phyloP scores from a whole-genome alignment of 441 rosid genomes.

The Gossypium lobatum region DNA sequence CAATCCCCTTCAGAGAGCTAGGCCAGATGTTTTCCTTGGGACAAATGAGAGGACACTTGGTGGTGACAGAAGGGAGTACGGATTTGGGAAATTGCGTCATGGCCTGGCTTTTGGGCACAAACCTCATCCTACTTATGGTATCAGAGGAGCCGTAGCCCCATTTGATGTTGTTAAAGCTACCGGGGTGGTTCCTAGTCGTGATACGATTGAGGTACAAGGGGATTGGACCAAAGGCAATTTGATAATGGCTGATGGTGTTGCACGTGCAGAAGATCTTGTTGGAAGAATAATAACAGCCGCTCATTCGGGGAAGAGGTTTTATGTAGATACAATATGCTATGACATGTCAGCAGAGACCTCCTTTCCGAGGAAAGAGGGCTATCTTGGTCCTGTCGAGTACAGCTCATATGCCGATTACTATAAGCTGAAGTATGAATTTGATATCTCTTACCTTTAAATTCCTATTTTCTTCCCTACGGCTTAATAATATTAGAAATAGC shows the following conservation, averaged over 20 bases:
- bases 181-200: conserved; percentile 76
- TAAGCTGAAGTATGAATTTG: conserved; percentile 76
- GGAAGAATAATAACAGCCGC: conserved; percentile 97
- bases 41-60: conserved; percentile 98
- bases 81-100: conserved; percentile 93
- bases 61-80: conserved; percentile 98
- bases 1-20: conserved; percentile 98
- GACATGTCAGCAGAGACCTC: conserved; percentile 96
- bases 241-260: conserved; percentile 79
- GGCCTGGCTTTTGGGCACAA: conserved; percentile 84
- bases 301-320: conserved; percentile 98
- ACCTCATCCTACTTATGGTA: conserved; percentile 97
- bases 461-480: background rate
- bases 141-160: conserved; percentile 97
- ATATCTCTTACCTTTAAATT: background rate
- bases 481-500: background rate
- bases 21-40: conserved; percentile 98
- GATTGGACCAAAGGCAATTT: conserved; percentile 52
- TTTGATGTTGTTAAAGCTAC: conserved; percentile 94
- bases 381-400: conserved; percentile 97
- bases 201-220: conserved; percentile 33
- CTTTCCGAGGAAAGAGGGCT: conserved; percentile 98
- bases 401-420: conserved; percentile 94
- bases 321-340: conserved; percentile 79
- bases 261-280: conserved; percentile 49